Evolutionary conservation across 2,329 filamentous ascomycete genomes (phyloP).

Genomic region (Stachybotrys chlorohalonatus): DNA sequence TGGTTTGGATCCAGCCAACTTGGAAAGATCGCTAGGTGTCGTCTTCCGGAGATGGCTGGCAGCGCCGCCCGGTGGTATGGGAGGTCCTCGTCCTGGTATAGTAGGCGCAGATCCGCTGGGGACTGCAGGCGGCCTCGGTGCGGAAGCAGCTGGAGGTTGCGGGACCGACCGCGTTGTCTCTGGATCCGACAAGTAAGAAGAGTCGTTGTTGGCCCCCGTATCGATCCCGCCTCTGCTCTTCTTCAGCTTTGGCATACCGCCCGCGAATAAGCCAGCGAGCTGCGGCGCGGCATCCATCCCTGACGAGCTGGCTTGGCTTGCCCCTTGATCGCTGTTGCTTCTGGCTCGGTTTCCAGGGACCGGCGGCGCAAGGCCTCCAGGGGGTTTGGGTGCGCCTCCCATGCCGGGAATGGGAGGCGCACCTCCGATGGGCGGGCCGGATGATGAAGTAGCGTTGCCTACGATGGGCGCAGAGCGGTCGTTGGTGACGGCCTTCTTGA

Average conservation of each 20-base stretch:
- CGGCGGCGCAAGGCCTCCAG: slow-evolving; percentile 62
- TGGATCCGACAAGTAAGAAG: slow-evolving; percentile 75
- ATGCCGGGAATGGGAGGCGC: slow-evolving; percentile 74
- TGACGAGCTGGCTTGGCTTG: slow-evolving; percentile 29
- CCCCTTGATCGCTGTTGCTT: slow-evolving; percentile 73
- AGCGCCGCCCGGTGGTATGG: slow-evolving; percentile 34
- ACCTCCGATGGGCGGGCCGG: slow-evolving; percentile 56
- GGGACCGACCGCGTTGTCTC: slow-evolving; percentile 10
- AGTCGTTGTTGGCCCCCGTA: slow-evolving; percentile 50
- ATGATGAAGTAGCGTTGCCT: slow-evolving; percentile 21
- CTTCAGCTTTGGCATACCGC: slow-evolving; percentile 90
- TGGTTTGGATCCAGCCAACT: slow-evolving; percentile 35
- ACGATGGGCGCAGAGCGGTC: slow-evolving; percentile 80
- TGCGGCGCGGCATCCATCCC: slow-evolving; percentile 61
- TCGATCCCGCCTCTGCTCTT: slow-evolving; percentile 75
- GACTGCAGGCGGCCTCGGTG: slow-evolving; percentile 41
- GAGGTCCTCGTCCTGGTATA: slow-evolving; percentile 38
- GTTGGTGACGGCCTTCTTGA: slow-evolving; percentile 86
- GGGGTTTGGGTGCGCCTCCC: slow-evolving; percentile 34
- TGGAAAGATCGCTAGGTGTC: slow-evolving; percentile 22
- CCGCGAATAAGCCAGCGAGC: slow-evolving; percentile 79
- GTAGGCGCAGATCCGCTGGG: slow-evolving; percentile 51
- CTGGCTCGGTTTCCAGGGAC: slow-evolving; percentile 61
- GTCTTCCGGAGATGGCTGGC: slow-evolving; percentile 47
- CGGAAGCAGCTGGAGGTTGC: slow-evolving; percentile 11